phyloP scores from a whole-genome alignment of 2,329 filamentous ascomycete genomes.

The Curvularia sp. region DNA sequence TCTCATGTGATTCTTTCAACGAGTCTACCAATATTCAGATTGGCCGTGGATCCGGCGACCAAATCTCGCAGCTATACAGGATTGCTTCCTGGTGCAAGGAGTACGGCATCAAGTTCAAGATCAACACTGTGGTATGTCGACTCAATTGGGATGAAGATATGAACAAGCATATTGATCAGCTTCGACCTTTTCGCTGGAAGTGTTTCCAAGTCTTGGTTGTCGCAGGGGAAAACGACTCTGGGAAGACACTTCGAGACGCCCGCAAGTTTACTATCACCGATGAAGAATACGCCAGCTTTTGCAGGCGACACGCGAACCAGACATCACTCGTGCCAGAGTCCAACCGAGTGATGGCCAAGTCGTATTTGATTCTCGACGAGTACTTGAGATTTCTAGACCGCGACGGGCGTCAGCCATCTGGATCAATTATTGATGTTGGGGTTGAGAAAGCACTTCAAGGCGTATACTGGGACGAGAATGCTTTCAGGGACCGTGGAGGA shows the following conservation, averaged over 20 bases:
- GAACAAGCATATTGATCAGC: slow-evolving; percentile 4
- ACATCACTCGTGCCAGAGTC: slow-evolving; percentile 3
- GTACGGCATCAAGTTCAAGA: slow-evolving; percentile 12
- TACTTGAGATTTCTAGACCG: slow-evolving; percentile 14
- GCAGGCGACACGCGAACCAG: slow-evolving; percentile 1
- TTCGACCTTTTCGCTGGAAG: slow-evolving; percentile 16
- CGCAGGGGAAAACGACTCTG: slow-evolving; percentile 12
- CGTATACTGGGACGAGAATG: slow-evolving; percentile 11
- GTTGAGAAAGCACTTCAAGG: slow-evolving; percentile 7
- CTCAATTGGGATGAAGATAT: slow-evolving; percentile 15
- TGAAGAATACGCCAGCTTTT: slow-evolving; percentile 11
- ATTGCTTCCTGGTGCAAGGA: slow-evolving; percentile 5
- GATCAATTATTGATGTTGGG: slow-evolving; percentile 5
- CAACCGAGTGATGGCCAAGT: slow-evolving; percentile 10
- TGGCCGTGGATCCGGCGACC: slow-evolving; percentile 8
- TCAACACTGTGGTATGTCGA: slow-evolving; percentile 10
- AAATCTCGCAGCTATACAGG: neutral
- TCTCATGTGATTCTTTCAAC: slow-evolving; percentile 12
- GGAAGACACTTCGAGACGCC: slow-evolving; percentile 1
- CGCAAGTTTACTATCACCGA: slow-evolving; percentile 9
- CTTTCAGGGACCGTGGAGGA: slow-evolving; percentile 6
- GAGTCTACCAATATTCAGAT: slow-evolving; percentile 10
- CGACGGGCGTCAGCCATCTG: neutral
- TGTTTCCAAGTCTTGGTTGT: slow-evolving; percentile 13
- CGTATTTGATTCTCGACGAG: slow-evolving; percentile 10